These are phyloP conservation scores for Dillenia suffruticosa DNA, from an alignment of 164 flowering plant species.

Conservation along the genomic window DNA sequence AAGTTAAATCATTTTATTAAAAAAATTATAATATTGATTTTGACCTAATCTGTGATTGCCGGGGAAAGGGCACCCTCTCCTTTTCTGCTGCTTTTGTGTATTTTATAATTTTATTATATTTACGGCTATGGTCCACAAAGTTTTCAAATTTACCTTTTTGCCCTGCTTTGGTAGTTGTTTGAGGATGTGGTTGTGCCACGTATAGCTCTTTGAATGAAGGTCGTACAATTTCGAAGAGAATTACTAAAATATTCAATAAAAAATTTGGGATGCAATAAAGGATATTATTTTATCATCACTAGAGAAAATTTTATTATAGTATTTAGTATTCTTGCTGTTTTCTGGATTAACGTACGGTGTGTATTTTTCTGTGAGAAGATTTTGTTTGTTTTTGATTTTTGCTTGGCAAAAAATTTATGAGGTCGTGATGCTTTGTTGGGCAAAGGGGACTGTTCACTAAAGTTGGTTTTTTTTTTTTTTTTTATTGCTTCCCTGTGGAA, in stretches of 20 bases:
- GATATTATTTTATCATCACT: no score
- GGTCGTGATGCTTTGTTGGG: constrained; percentile 22
- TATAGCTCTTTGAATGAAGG: constrained; percentile 23
- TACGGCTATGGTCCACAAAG: constrained; percentile 3
- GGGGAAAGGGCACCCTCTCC: no score
- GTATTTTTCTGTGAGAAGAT: constrained; percentile 9
- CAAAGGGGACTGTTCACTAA: constrained; percentile 13
- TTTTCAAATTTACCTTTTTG: background rate
- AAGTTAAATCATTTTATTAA: no score
- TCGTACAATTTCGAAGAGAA: background rate
- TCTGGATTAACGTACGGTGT: background rate
- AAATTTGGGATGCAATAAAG: no score
- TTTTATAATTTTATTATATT: no score
- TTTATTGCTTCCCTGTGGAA: no score
- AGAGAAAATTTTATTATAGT: no score
- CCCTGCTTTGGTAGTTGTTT: background rate
- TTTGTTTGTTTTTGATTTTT: constrained; percentile 2
- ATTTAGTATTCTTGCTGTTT: background rate
- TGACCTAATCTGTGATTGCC: no score
- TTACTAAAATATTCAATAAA: no score
- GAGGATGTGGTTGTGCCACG: constrained; percentile 47
- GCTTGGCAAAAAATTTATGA: constrained; percentile 15
- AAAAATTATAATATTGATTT: no score
- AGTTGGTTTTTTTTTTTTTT: background rate
- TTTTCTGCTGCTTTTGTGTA: no score